Base-by-base conservation (phyloP, 192 early-diverging fungal species). In the Phlyctochytrium bullatum region DNA sequence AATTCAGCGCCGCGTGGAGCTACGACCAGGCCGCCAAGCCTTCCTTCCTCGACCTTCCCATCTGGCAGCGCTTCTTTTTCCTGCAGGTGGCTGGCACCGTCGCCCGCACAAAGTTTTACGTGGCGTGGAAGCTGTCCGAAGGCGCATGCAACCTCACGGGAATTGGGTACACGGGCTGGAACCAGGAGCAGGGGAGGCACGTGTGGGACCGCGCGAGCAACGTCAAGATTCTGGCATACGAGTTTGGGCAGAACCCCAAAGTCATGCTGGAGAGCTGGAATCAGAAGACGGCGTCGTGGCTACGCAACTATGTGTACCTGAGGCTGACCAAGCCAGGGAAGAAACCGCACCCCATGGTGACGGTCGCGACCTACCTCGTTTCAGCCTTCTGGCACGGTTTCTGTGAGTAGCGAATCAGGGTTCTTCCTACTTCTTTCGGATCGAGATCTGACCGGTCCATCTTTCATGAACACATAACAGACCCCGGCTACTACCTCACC, bases 381-480 rank as follows among this genome's bases (percentile, higher is more conserved):
- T 92, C 90, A 32, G 92, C 96, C 16, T 83, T 96, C 62, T 98
- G 96, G 96, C 96, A 98, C 66, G 96, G 96, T 33, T 96, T 66
- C 89, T 91, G 10, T 92, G 78, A 82, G 75, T 80, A 62, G 64
- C 28, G 72, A n/a, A n/a, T n/a, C n/a, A n/a, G n/a, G n/a, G n/a
- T n/a, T n/a, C n/a, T 76, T 58, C n/a, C n/a, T n/a, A n/a, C n/a
- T n/a, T n/a, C n/a, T n/a, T n/a, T n/a, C n/a, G n/a, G n/a, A n/a
- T n/a, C n/a, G n/a, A n/a, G n/a, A n/a, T n/a, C n/a, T n/a, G n/a
- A n/a, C n/a, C n/a, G n/a, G n/a, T n/a, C n/a, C n/a, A n/a, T n/a
- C n/a, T n/a, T n/a, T n/a, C n/a, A n/a, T n/a, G n/a, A n/a, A n/a
- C n/a, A n/a, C 40, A 47, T 20, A 20, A 47, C 40, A 47, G 40